Evolutionary conservation across 2,329 filamentous ascomycete genomes (phyloP).

Genomic region (Lasiodiplodia sp.): DNA sequence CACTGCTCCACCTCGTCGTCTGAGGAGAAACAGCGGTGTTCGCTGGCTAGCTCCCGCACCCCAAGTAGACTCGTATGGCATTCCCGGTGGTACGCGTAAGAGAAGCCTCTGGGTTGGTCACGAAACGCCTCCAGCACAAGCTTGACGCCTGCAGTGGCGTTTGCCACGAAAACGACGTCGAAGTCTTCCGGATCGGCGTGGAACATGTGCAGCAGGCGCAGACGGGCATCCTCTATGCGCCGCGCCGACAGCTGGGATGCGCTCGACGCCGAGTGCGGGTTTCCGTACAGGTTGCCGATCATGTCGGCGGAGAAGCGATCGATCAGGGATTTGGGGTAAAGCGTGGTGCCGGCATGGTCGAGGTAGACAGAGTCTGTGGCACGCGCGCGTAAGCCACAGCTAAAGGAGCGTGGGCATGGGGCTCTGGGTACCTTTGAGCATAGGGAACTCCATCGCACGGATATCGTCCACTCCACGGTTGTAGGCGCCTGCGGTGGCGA

Average conservation of each 20-base stretch:
- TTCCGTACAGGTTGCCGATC: conserved; percentile 81
- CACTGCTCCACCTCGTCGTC: conserved; percentile 71
- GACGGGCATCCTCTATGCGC: conserved; percentile 77
- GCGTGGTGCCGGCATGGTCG: conserved; percentile 93
- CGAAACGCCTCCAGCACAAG: conserved; percentile 81
- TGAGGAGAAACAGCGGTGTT: conserved; percentile 70
- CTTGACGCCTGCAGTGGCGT: conserved; percentile 91
- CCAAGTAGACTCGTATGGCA: conserved; percentile 89
- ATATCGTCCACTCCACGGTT: conserved; percentile 66
- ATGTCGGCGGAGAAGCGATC: conserved; percentile 82
- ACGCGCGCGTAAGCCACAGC: conserved; percentile 29
- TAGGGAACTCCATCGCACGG: conserved; percentile 69
- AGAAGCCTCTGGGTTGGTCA: conserved; percentile 73
- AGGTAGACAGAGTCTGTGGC: conserved; percentile 77
- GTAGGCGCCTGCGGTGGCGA: conserved; percentile 53
- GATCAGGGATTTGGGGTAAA: conserved; percentile 81
- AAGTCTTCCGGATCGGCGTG: conserved; percentile 82
- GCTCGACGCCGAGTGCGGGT: conserved; percentile 86
- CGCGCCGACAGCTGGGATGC: conserved; percentile 80
- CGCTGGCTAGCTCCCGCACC: conserved; percentile 71
- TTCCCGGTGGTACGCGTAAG: conserved; percentile 83
- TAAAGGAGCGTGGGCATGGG: neutral
- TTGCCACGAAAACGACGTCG: conserved; percentile 89
- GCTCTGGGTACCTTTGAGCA: conserved; percentile 67
- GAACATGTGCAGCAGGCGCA: conserved; percentile 77